Percentiles rank a stretch among this genome's conserved stretches.
Evolutionary conservation across 176 grass and related monocot genomes (phyloP).

Genomic region (Secale cereale): DNA sequence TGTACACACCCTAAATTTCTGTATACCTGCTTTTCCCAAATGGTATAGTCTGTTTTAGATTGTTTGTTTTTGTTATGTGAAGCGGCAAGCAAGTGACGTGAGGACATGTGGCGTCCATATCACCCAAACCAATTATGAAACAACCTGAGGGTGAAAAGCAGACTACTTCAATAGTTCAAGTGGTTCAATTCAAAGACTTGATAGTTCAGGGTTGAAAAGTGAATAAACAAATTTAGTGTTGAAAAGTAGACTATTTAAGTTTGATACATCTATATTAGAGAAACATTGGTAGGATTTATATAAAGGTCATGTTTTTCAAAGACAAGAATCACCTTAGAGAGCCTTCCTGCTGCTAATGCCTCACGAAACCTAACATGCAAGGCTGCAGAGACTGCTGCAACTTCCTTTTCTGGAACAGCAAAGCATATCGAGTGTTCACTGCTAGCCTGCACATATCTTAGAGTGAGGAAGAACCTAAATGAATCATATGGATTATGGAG

Average conservation of each 20-base stretch:
- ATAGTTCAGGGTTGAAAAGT: background rate
- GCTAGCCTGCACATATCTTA: conserved; percentile 72
- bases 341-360: conserved; percentile 83
- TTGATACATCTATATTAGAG: background rate
- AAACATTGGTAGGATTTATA: conserved; percentile 4
- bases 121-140: background rate
- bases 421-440: conserved; percentile 98
- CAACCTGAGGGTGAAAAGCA: background rate
- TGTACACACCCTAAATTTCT: too few species aligned
- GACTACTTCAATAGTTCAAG: background rate
- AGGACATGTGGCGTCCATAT: background rate
- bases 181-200: background rate
- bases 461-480: conserved; percentile 33
- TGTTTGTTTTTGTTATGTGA: background rate
- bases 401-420: conserved; percentile 96
- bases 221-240: background rate
- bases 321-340: conserved; percentile 65
- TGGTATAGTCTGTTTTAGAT: background rate
- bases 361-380: conserved; percentile 73
- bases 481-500: conserved; percentile 20
- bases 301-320: conserved; percentile 4
- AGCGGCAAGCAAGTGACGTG: background rate
- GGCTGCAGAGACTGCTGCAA: conserved; percentile 69
- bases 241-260: background rate
- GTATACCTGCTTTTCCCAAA: too few species aligned